These are phyloP conservation scores for Trematosphaeria pertusa DNA, from an alignment of 2,329 filamentous ascomycete genomes.

Conservation along the genomic window DNA sequence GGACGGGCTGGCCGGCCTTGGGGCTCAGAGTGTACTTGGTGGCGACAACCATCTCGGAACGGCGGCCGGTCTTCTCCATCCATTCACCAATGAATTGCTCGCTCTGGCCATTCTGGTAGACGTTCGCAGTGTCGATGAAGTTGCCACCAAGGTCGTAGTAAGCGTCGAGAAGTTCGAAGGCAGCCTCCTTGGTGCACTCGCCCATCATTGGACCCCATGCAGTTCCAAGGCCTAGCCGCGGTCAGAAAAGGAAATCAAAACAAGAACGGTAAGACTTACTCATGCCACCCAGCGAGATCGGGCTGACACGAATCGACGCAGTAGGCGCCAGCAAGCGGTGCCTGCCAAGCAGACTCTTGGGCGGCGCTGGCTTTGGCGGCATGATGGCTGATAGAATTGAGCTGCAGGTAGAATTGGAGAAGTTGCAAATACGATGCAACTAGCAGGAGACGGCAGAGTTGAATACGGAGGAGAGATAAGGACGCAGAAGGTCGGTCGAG, in stretches of 20 bases:
- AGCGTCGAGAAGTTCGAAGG: conserved; percentile 71
- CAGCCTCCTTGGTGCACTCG: conserved; percentile 64
- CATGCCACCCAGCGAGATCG: conserved; percentile 64
- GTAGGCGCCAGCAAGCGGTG: conserved; percentile 71
- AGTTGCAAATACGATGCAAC: not conserved
- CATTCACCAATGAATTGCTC: conserved; percentile 51
- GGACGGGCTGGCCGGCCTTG: conserved; percentile 21
- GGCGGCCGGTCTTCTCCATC: conserved; percentile 46
- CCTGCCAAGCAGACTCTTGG: conserved; percentile 56
- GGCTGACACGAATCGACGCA: conserved; percentile 62
- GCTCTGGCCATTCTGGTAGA: conserved; percentile 47
- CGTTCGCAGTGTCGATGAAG: conserved; percentile 69
- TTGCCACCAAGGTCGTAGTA: conserved; percentile 72
- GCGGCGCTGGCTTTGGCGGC: conserved; percentile 14
- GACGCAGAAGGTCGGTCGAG: not conserved
- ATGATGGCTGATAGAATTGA: not conserved
- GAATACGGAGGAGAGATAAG: not conserved
- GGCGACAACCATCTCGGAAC: conserved; percentile 49
- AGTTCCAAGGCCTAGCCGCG: conserved; percentile 56
- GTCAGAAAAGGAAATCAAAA: not conserved
- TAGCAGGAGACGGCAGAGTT: not conserved
- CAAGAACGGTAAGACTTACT: conserved; percentile 38
- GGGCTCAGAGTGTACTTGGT: conserved; percentile 40
- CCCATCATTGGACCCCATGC: conserved; percentile 67
- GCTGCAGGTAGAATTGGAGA: not conserved